Evolutionary conservation across 768 basidiomycete species (phyloP), one percentile per base, ranked within the genome.

Genomic region (Mrakia frigida): DNA sequence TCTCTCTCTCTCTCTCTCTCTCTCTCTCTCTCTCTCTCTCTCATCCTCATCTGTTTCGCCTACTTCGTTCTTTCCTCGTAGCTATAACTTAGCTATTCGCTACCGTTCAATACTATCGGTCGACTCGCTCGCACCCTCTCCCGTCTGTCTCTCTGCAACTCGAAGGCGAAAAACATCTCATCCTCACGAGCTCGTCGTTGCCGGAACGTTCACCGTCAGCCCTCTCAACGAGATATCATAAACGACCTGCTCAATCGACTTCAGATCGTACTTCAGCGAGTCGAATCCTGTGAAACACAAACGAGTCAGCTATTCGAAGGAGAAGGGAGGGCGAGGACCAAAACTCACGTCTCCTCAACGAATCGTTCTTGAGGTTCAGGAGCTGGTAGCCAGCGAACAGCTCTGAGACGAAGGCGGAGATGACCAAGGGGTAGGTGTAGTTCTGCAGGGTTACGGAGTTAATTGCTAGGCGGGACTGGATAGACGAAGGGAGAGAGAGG

Each of bases 331-430:
- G 6, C 41, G 56, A 35, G 25, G 25, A 10, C 0, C 56, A n/a
- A 14, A 41, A 68, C 74, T 4, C 18, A 74, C 76, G 81, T 37
- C 84, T 82, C 56, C 84, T 76, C 18, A 85, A 79, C 35, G 82
- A 81, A 75, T 86, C 85, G 78, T 86, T 86, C 76, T 85, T 83
- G 23, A 86, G 81, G 74, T 86, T 86, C 65, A 83, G 80, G 25
- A 82, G 74, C n/a, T 82, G 82, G 80, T 83, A 83, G 13, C 81
- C 82, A 6, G 83, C 83, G 73, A 84, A 84, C 25, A 86, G 81
- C 75, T 86, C 85, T 50, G 84, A 85, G 73, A 84, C 83, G 76
- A 86, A 86, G n/a, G 79, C 78, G 14, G 84, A 82, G 77, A 85
- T 85, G 41, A 80, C 81, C 1, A 84, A 80, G 6, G 84, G 84